phyloP scores from a whole-genome alignment of 1,284 basidiomycete species.

The Entoloma clypeatum region DNA sequence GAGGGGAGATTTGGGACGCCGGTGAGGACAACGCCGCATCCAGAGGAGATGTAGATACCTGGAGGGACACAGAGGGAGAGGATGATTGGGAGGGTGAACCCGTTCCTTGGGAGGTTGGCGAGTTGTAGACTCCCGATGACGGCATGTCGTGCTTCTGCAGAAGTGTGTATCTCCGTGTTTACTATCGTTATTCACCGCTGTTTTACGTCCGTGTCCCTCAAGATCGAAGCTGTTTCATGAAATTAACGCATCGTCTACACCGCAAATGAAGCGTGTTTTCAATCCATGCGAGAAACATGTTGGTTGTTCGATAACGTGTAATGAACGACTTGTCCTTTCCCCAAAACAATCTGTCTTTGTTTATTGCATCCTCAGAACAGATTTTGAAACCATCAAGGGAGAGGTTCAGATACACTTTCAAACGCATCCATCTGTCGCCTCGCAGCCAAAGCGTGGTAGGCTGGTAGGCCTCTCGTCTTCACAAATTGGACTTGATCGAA shows the following conservation, averaged over 20 bases:
- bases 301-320: too few species aligned
- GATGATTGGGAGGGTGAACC: constrained; percentile 82
- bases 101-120: constrained; percentile 73
- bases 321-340: too few species aligned
- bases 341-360: too few species aligned
- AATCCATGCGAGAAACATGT: constrained; percentile 11
- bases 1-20: constrained; percentile 72
- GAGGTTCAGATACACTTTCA: neutral
- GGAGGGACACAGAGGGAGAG: constrained; percentile 44
- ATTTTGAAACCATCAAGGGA: neutral
- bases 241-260: constrained; percentile 6
- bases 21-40: constrained; percentile 49
- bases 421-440: neutral
- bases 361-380: too few species aligned
- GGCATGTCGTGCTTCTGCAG: too few species aligned
- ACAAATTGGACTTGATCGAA: constrained; percentile 29
- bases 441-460: constrained; percentile 1
- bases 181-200: constrained; percentile 7
- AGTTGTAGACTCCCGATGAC: constrained; percentile 40
- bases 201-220: constrained; percentile 12
- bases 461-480: too few species aligned
- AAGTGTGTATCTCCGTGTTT: too few species aligned
- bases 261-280: constrained; percentile 7
- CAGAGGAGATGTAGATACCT: constrained; percentile 31
- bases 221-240: constrained; percentile 15